Evolutionary conservation across 352 stramenopile genomes (phyloP).

Genomic region (Globisporangium middletonii): DNA sequence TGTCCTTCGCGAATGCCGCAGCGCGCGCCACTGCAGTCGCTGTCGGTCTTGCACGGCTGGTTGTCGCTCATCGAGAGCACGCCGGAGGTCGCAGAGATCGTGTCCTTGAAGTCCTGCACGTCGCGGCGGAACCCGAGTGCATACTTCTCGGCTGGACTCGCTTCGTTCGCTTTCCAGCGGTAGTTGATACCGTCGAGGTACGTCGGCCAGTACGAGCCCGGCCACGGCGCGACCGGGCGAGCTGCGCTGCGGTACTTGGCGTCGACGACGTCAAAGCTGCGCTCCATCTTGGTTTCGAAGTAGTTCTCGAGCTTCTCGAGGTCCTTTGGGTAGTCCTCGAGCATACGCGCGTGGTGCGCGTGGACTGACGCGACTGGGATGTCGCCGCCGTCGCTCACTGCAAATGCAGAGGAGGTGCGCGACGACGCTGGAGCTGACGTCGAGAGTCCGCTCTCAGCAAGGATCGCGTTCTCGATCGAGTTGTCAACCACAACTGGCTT

Average conservation of each 20-base stretch:
- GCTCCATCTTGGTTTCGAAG: slow-evolving; percentile 27
- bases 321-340: slow-evolving; percentile 20
- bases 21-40: slow-evolving; percentile 17
- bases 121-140: slow-evolving; percentile 35
- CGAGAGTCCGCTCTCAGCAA: slow-evolving; percentile 2
- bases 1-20: no score
- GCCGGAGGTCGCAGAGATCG: slow-evolving; percentile 14
- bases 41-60: slow-evolving; percentile 24
- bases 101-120: slow-evolving; percentile 18
- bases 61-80: slow-evolving; percentile 16
- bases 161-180: slow-evolving; percentile 22
- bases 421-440: background rate
- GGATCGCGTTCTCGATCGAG: slow-evolving; percentile 1
- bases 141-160: slow-evolving; percentile 40
- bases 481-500: slow-evolving; percentile 5
- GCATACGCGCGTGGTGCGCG: no score
- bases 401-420: no score
- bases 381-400: background rate
- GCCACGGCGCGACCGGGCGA: slow-evolving; percentile 26
- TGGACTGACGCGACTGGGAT: background rate
- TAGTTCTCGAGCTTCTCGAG: slow-evolving; percentile 27
- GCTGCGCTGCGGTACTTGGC: slow-evolving; percentile 17
- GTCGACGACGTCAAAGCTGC: slow-evolving; percentile 17
- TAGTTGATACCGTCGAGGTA: slow-evolving; percentile 65
- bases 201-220: slow-evolving; percentile 52